Conservation (phyloP, 441 rosid species). For the Gossypium trilobum region DNA sequence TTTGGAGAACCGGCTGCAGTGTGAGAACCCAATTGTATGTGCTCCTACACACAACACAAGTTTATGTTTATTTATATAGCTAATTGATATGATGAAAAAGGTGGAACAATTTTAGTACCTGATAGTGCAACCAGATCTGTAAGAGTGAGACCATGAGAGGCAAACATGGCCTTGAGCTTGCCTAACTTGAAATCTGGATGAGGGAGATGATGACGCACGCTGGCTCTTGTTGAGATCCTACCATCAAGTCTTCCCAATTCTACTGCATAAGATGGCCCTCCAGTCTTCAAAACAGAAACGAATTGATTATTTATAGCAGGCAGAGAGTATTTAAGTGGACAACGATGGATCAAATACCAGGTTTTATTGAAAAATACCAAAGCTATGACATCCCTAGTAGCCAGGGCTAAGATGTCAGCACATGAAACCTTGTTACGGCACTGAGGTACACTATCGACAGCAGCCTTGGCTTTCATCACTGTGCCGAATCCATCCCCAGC, state of each 20-base stretch:
- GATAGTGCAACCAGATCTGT: conserved; percentile 61
- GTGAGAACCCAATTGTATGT: conserved; percentile 54
- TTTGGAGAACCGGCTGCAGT: conserved; percentile 43
- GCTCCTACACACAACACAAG: conserved; percentile 29
- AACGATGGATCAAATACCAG: not conserved
- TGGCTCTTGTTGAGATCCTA: conserved; percentile 37
- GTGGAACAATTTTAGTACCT: conserved; percentile 25
- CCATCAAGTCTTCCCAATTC: conserved; percentile 65
- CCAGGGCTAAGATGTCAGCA: conserved; percentile 54
- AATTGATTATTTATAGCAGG: not conserved
- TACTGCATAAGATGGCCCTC: conserved; percentile 51
- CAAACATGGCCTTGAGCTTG: conserved; percentile 48
- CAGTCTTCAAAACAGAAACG: conserved; percentile 30
- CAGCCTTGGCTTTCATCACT: conserved; percentile 50
- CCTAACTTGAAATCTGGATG: conserved; percentile 37
- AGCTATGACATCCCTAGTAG: conserved; percentile 47
- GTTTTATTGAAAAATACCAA: conserved; percentile 21
- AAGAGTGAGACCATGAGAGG: conserved; percentile 39
- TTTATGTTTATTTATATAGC: not conserved
- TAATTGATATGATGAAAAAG: not conserved
- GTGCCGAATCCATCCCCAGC: conserved; percentile 44
- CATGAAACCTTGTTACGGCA: conserved; percentile 60
- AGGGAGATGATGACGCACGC: conserved; percentile 48
- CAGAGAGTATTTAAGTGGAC: not conserved
- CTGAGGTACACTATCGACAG: conserved; percentile 36